Percentiles rank a stretch among this genome's conserved stretches.
phyloP scores from a whole-genome alignment of 2,329 filamentous ascomycete species.

The Rhexocercosporidium sp. region DNA sequence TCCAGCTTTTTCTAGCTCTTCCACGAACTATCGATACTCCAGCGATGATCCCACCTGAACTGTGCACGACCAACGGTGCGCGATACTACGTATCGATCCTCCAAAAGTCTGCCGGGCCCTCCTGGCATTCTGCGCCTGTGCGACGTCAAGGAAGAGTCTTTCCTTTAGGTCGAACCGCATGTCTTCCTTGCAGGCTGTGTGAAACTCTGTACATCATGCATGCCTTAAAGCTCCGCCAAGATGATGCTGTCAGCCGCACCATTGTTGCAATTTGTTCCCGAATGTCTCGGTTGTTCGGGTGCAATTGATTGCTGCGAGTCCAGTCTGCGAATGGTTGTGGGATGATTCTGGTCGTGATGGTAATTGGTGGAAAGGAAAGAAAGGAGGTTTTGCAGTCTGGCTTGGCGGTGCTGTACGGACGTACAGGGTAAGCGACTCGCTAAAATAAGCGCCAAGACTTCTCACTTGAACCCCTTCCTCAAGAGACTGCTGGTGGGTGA shows the following conservation, averaged over 20 bases:
- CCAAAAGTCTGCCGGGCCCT: background rate
- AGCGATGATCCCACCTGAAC: background rate
- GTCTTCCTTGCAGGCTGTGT: conserved; percentile 3
- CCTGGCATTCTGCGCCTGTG: background rate
- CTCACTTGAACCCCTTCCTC: background rate
- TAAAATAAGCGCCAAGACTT: background rate
- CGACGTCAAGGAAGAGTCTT: background rate
- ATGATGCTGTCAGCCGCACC: conserved; percentile 8
- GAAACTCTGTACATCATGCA: conserved; percentile 2
- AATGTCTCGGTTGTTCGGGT: background rate
- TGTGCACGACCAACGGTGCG: background rate
- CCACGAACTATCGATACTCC: background rate
- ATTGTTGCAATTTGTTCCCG: conserved; percentile 5
- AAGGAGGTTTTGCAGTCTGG: background rate
- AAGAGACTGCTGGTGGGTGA: background rate
- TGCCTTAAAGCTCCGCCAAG: conserved; percentile 6
- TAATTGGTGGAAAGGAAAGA: background rate
- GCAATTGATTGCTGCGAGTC: background rate
- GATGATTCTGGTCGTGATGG: background rate
- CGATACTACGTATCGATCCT: background rate
- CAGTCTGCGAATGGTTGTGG: conserved; percentile 3
- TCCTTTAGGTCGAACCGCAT: background rate
- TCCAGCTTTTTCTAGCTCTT: conserved; percentile 1
- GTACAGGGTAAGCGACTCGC: background rate
- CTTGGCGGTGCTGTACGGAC: too few species aligned